These are phyloP conservation scores for Aspergillus terreus DNA, from an alignment of 2,329 filamentous ascomycete genomes.

Conservation along the genomic window DNA sequence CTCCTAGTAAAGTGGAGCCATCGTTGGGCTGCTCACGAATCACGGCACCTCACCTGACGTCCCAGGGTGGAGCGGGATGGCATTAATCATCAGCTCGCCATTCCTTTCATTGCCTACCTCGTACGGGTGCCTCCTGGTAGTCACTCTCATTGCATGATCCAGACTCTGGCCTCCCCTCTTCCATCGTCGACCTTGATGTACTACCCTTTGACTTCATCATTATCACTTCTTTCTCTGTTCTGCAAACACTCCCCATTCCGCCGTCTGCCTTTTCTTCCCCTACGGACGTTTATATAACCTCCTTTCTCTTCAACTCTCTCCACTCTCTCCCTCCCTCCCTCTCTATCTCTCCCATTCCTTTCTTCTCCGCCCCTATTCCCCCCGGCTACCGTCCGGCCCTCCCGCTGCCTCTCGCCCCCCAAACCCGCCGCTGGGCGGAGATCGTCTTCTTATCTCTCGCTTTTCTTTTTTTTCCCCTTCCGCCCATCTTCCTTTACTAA, in stretches of 20 bases:
- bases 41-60: too few relatives aligned
- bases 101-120: too few relatives aligned
- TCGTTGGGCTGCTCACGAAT: too few relatives aligned
- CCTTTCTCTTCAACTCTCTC: neutral
- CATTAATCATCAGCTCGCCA: too few relatives aligned
- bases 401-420: neutral
- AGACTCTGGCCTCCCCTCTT: neutral
- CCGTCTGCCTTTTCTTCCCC: neutral
- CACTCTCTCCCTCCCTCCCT: neutral
- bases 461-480: constrained; percentile 1
- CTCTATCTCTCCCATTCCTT: neutral
- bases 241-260: neutral
- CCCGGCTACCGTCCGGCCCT: constrained; percentile 4
- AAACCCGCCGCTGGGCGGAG: neutral
- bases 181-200: neutral
- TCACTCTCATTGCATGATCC: neutral
- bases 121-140: too few relatives aligned
- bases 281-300: neutral
- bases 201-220: neutral
- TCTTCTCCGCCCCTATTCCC: constrained; percentile 2
- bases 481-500: neutral
- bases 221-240: neutral
- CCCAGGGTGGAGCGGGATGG: too few relatives aligned
- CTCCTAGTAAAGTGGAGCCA: too few relatives aligned
- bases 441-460: constrained; percentile 9